Conservation (phyloP, 441 rosid species). For the Populus tomentosa region DNA sequence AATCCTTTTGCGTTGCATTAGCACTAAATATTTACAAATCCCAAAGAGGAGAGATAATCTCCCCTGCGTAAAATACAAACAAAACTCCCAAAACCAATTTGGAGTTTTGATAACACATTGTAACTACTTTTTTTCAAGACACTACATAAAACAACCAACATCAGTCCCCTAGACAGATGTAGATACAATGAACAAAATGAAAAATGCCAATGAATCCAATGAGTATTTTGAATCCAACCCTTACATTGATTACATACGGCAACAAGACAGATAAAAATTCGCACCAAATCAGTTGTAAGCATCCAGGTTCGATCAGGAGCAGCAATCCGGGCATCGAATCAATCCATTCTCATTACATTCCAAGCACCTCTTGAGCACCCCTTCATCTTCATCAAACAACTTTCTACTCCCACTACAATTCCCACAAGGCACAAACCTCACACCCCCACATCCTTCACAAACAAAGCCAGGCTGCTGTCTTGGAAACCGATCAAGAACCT, state of each 20-base stretch:
- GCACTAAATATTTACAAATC: slow-evolving; percentile 51
- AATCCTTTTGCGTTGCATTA: slow-evolving; percentile 24
- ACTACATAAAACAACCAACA: slow-evolving; percentile 28
- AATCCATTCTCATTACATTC: slow-evolving; percentile 92
- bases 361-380: slow-evolving; percentile 53
- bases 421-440: slow-evolving; percentile 67
- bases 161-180: slow-evolving; percentile 28
- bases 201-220: slow-evolving; percentile 31
- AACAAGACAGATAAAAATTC: slow-evolving; percentile 9
- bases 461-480: slow-evolving; percentile 59
- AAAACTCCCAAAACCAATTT: slow-evolving; percentile 33
- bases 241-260: slow-evolving; percentile 17
- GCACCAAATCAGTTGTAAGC: not conserved
- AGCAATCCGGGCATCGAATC: slow-evolving; percentile 77
- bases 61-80: slow-evolving; percentile 19
- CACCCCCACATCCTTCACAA: slow-evolving; percentile 76
- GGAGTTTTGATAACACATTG: slow-evolving; percentile 32
- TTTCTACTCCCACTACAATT: slow-evolving; percentile 94
- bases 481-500: slow-evolving; percentile 68
- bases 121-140: slow-evolving; percentile 29
- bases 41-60: slow-evolving; percentile 30
- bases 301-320: slow-evolving; percentile 30
- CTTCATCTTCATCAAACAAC: slow-evolving; percentile 86
- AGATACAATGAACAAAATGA: slow-evolving; percentile 7
- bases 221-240: slow-evolving; percentile 34